Percentiles rank a stretch among this genome's conserved stretches.
Conservation (phyloP, 1,284 basidiomycete genomes). For the Pascua sp. region DNA sequence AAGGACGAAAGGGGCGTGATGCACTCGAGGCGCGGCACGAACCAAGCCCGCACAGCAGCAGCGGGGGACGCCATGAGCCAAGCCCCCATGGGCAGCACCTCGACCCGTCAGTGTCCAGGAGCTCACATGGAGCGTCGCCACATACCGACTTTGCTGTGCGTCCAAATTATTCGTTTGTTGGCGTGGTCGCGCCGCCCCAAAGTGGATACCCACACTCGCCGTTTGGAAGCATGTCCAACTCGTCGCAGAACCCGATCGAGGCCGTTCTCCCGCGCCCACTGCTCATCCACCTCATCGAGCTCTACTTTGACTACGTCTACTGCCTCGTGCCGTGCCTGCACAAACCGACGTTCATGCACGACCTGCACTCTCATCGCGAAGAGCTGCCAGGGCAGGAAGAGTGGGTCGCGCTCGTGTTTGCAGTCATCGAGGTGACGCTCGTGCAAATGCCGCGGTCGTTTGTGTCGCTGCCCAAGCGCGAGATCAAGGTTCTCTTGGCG, state of each 20-base stretch:
- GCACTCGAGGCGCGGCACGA: too few relatives aligned
- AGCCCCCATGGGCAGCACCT: too few relatives aligned
- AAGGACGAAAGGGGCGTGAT: too few relatives aligned
- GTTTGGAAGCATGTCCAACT: neutral
- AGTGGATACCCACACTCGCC: neutral
- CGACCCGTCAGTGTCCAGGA: too few relatives aligned
- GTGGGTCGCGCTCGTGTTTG: constrained; percentile 82
- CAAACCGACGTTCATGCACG: constrained; percentile 74
- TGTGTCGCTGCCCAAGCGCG: constrained; percentile 29
- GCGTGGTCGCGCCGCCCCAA: neutral
- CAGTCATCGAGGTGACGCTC: constrained; percentile 73
- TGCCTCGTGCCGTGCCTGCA: constrained; percentile 63
- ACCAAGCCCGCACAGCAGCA: neutral
- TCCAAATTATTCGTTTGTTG: too few relatives aligned
- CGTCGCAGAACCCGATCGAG: constrained; percentile 36
- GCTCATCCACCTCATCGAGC: constrained; percentile 59
- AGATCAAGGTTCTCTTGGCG: constrained; percentile 32
- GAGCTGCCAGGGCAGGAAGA: constrained; percentile 64
- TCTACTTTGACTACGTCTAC: constrained; percentile 86
- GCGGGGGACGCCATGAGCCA: neutral
- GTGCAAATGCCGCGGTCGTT: constrained; percentile 52
- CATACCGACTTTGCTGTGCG: too few relatives aligned
- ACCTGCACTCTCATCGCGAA: constrained; percentile 68
- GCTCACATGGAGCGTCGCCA: too few relatives aligned
- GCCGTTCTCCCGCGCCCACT: constrained; percentile 35